These are phyloP conservation scores for Daldinia grandis DNA, from an alignment of 495 filamentous ascomycete genomes.

Conservation along the genomic window DNA sequence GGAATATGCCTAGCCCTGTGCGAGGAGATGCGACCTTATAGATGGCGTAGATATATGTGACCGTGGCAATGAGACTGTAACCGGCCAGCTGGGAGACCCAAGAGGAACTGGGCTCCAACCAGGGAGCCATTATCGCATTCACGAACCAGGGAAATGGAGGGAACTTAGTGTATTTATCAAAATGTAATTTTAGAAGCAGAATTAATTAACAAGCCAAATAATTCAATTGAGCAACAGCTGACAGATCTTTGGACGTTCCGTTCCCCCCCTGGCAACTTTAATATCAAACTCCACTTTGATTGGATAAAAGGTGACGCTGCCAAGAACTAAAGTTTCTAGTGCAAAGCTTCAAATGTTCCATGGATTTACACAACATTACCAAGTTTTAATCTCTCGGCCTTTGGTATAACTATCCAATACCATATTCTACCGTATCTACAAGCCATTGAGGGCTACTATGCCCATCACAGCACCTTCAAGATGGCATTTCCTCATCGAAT, in stretches of 20 bases:
- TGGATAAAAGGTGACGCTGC: not conserved
- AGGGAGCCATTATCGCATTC: conserved; percentile 11
- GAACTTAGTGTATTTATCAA: not conserved
- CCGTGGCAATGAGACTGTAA: conserved; percentile 22
- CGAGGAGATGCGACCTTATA: conserved; percentile 1
- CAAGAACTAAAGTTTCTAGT: conserved; percentile 3
- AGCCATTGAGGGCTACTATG: conserved; percentile 54
- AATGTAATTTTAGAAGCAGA: not conserved
- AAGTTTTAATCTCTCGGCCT: conserved; percentile 18
- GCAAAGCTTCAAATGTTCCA: not conserved
- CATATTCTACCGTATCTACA: conserved; percentile 11
- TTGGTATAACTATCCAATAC: not conserved
- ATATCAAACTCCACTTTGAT: not conserved
- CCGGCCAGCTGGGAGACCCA: conserved; percentile 14
- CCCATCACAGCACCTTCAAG: conserved; percentile 38
- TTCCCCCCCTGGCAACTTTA: not conserved
- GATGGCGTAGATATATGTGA: conserved; percentile 18
- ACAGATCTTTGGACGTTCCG: not conserved
- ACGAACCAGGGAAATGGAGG: not conserved
- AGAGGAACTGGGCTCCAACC: conserved; percentile 14
- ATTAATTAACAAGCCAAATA: not conserved
- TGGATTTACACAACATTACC: conserved; percentile 5
- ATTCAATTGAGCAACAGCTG: not conserved
- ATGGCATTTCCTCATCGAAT: conserved; percentile 52
- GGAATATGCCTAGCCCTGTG: conserved; percentile 2